Conservation (phyloP, 2,329 filamentous ascomycete genomes). For the Emmonsia crescens region DNA sequence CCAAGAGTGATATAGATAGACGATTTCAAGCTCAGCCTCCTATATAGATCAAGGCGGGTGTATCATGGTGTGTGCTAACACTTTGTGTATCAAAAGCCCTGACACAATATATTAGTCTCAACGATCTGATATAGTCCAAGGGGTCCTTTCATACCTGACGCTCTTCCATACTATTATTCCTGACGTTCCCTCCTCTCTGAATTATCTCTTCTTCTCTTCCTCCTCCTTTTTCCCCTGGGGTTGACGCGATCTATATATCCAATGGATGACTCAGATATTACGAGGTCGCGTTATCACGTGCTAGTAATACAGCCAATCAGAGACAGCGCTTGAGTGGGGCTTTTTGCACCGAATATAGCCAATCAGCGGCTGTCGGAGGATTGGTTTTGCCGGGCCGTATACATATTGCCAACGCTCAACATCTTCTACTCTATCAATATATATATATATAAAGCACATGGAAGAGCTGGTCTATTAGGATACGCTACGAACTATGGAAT, state of each 20-base stretch:
- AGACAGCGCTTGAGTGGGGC: no score
- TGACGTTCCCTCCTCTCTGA: neutral
- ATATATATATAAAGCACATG: no score
- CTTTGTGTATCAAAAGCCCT: neutral
- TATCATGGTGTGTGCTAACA: neutral
- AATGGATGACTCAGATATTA: neutral
- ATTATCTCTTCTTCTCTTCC: neutral
- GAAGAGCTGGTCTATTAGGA: no score
- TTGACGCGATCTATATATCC: neutral
- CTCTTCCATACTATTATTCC: no score
- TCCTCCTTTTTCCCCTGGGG: no score
- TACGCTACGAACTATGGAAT: no score
- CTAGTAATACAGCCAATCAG: neutral
- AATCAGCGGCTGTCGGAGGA: neutral
- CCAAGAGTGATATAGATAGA: neutral
- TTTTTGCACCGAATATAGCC: neutral
- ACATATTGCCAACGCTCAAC: no score
- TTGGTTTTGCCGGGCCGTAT: neutral
- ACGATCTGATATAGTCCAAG: neutral
- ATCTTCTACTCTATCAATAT: no score
- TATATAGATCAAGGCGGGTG: neutral
- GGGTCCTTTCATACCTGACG: neutral
- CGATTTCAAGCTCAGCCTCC: neutral
- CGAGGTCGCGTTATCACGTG: neutral
- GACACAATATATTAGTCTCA: neutral